These are phyloP conservation scores for Eucalyptus grandis DNA, from an alignment of 345 rosid species.

Conservation along the genomic window DNA sequence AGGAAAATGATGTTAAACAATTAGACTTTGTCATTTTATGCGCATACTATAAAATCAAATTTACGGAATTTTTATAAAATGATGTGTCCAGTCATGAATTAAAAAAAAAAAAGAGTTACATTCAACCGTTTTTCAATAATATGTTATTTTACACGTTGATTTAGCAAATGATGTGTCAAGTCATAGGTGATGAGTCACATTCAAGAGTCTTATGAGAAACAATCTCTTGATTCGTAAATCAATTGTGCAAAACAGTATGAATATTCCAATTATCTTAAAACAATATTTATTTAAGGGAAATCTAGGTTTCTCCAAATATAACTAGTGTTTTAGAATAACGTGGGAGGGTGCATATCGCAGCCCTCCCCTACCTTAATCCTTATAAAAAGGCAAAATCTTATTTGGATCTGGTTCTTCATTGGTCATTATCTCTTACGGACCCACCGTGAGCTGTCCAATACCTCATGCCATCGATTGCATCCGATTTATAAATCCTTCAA, in stretches of 20 bases:
- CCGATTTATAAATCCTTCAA: background rate
- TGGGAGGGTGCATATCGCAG: background rate
- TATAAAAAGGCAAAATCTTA: background rate
- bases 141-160: background rate
- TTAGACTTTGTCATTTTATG: background rate
- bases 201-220: background rate
- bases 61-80: background rate
- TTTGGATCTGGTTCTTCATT: background rate
- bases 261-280: background rate
- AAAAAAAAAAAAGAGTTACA: background rate
- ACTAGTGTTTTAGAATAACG: background rate
- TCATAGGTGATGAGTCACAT: background rate
- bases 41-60: background rate
- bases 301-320: background rate
- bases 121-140: background rate
- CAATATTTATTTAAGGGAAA: background rate
- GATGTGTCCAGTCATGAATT: background rate
- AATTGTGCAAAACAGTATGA: background rate
- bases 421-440: background rate
- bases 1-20: background rate
- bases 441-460: background rate
- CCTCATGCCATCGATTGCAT: background rate
- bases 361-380: background rate
- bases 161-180: background rate
- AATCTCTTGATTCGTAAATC: background rate